Conservation (phyloP, 2,329 filamentous ascomycete genomes). For the Fusarium sp. region DNA sequence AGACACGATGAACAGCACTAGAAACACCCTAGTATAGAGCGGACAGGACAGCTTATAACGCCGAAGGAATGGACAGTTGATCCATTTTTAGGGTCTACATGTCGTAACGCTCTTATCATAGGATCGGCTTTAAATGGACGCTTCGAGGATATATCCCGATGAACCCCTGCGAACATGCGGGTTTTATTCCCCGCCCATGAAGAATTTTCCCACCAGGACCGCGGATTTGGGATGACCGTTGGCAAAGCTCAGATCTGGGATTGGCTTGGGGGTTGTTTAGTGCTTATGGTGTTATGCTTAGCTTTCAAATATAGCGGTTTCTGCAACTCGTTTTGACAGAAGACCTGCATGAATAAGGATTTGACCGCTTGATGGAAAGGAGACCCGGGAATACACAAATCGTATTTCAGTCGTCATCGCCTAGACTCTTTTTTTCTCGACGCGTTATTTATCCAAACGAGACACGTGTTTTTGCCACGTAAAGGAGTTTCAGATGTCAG, state of each 20-base stretch:
- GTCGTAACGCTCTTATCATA: not conserved
- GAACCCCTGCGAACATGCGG: slow-evolving; percentile 5
- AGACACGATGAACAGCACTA: no score
- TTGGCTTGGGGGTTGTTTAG: not conserved
- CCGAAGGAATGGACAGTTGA: not conserved
- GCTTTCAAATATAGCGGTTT: not conserved
- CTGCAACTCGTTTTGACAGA: not conserved
- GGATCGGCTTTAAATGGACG: slow-evolving; percentile 8
- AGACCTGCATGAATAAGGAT: not conserved
- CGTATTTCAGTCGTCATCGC: not conserved
- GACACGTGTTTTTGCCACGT: not conserved
- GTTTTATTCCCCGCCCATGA: not conserved
- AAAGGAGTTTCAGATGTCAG: not conserved
- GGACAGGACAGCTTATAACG: not conserved
- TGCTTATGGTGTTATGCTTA: not conserved
- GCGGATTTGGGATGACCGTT: not conserved
- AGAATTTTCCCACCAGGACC: slow-evolving; percentile 1
- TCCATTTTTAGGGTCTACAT: not conserved
- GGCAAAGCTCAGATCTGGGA: not conserved
- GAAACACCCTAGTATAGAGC: fast-evolving
- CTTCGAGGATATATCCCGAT: slow-evolving; percentile 2
- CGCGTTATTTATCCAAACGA: not conserved
- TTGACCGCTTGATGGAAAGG: not conserved
- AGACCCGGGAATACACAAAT: not conserved
- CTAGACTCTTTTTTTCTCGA: not conserved